A percentile compares a stretch with the other conserved stretches of the same genome.
Evolutionary conservation across 768 basidiomycete species (phyloP).

Genomic region (Rhodotorula babjevae): DNA sequence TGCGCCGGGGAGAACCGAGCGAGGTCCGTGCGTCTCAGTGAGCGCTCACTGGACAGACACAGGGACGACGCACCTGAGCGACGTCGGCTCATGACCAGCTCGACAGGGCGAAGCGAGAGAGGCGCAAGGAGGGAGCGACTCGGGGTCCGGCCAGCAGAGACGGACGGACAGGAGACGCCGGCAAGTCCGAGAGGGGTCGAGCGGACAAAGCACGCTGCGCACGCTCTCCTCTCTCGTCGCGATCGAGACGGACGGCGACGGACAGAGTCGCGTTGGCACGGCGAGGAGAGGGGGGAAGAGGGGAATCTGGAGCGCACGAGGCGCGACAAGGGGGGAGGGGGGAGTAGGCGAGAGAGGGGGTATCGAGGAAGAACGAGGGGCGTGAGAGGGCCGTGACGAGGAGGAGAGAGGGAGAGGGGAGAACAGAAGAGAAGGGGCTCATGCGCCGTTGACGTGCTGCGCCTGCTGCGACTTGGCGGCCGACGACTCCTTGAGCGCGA

Average conservation of each 20-base stretch:
- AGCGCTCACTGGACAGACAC: no score
- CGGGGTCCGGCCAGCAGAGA: not conserved
- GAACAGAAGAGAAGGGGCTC: no score
- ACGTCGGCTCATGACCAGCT: not conserved
- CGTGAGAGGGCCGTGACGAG: not conserved
- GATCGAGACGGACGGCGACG: no score
- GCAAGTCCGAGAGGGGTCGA: not conserved
- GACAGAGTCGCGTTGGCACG: not conserved
- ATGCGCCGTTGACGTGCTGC: slow-evolving; percentile 1
- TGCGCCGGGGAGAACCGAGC: not conserved
- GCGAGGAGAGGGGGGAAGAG: not conserved
- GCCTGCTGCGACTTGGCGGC: slow-evolving; percentile 42
- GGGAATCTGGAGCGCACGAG: not conserved
- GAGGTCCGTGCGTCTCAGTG: no score
- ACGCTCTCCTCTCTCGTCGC: no score
- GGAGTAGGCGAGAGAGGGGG: not conserved
- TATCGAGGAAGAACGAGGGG: not conserved
- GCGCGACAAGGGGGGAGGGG: not conserved
- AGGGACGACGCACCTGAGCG: not conserved
- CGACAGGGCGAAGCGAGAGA: not conserved
- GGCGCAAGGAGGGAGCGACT: not conserved
- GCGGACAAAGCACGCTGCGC: no score
- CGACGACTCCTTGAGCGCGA: slow-evolving; percentile 93
- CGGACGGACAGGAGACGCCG: not conserved
- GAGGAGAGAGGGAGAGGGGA: not conserved